Conservation (phyloP, 2,329 filamentous ascomycete genomes). For the Xylaria sp. region DNA sequence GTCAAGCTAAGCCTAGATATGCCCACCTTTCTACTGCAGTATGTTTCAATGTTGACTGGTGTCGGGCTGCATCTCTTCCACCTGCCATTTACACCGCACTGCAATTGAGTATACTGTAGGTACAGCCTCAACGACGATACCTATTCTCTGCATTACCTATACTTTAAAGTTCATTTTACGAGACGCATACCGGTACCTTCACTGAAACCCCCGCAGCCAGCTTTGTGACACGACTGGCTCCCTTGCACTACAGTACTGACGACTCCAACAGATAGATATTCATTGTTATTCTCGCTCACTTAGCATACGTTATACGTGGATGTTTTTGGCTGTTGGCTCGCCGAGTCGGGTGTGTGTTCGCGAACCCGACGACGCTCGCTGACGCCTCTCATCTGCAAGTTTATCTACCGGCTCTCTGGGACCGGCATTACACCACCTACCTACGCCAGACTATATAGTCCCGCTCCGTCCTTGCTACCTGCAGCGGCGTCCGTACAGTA, state of each 20-base stretch:
- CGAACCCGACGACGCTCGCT: conserved; percentile 5
- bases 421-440: not conserved
- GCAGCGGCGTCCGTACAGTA: conserved; percentile 5
- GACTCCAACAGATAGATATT: too few species aligned
- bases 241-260: too few species aligned
- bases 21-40: not conserved
- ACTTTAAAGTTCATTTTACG: not conserved
- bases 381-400: conserved; percentile 16
- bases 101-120: not conserved
- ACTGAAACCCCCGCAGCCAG: not conserved
- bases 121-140: conserved; percentile 8
- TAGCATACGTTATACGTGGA: not conserved
- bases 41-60: conserved; percentile 31
- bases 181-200: not conserved
- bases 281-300: not conserved
- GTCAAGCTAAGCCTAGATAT: conserved; percentile 28
- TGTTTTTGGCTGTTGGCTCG: not conserved
- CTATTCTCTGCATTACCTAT: conserved; percentile 5
- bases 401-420: conserved; percentile 5
- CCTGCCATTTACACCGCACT: not conserved
- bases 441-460: not conserved
- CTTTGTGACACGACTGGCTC: not conserved
- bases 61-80: not conserved
- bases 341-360: conserved; percentile 13
- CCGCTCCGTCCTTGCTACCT: not conserved